Evolutionary conservation across 148 eudicot genomes (phyloP).

Genomic region (Arbutus unedo): DNA sequence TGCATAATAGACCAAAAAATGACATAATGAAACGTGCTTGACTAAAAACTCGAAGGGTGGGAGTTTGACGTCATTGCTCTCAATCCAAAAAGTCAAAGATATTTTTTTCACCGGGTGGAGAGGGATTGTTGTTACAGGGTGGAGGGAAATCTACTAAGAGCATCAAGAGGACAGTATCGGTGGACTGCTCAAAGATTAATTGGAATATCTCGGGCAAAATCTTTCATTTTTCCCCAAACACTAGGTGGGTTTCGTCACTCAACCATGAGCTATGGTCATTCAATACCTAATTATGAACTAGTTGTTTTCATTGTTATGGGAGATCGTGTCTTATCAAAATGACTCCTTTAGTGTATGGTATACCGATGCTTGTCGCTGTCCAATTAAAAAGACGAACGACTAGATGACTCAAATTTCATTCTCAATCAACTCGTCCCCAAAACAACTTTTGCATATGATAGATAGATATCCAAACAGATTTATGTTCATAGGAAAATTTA

Average conservation of each 20-base stretch:
- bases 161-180: not conserved
- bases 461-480: not conserved
- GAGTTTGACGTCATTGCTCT: not conserved
- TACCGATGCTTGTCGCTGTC: not conserved
- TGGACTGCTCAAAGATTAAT: not conserved
- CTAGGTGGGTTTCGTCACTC: not conserved
- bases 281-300: not conserved
- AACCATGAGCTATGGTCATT: too few species aligned
- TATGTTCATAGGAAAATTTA: not conserved
- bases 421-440: not conserved
- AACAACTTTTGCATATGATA: not conserved
- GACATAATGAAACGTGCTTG: not conserved
- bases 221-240: not conserved
- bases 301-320: not conserved
- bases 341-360: not conserved
- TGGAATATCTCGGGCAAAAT: not conserved
- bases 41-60: not conserved
- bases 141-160: not conserved
- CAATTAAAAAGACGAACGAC: not conserved
- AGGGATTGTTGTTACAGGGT: not conserved
- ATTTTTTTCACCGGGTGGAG: not conserved
- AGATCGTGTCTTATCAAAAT: not conserved
- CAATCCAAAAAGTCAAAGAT: not conserved
- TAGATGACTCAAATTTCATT: constrained; percentile 4
- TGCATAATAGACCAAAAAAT: not conserved